Percentiles rank a stretch among this genome's conserved stretches.
phyloP scores from a whole-genome alignment of 805 yeast genomes.

The Martiniozyma abietophila region DNA sequence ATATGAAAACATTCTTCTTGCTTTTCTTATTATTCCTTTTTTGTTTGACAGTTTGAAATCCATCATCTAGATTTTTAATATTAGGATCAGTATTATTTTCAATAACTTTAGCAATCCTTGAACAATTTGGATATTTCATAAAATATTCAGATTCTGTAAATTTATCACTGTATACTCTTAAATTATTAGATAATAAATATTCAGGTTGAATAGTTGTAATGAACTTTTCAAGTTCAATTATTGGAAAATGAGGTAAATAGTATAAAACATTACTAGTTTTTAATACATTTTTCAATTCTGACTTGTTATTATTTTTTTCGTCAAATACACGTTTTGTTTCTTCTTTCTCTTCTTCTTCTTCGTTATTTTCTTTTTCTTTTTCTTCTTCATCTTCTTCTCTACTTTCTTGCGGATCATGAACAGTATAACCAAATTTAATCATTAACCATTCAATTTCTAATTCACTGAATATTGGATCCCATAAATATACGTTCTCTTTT shows the following conservation, averaged over 20 bases:
- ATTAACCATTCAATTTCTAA: constrained; percentile 17
- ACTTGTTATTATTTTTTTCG: too few relatives aligned
- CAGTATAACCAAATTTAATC: constrained; percentile 12
- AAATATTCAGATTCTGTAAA: constrained; percentile 21
- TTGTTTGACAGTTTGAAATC: constrained; percentile 12
- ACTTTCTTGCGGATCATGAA: too few relatives aligned
- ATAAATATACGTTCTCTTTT: constrained; percentile 15
- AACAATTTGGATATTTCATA: constrained; percentile 22
- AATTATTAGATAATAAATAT: constrained; percentile 24
- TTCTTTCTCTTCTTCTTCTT: too few relatives aligned
- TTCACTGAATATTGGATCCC: constrained; percentile 25
- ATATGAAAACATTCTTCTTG: constrained; percentile 6
- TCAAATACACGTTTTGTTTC: too few relatives aligned
- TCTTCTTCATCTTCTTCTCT: too few relatives aligned
- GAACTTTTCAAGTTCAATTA: constrained; percentile 21
- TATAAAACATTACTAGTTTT: constrained; percentile 12
- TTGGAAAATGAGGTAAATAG: constrained; percentile 29
- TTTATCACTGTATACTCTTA: constrained; percentile 21
- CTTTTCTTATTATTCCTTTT: constrained; percentile 9
- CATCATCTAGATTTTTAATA: constrained; percentile 7
- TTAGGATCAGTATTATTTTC: not conserved
- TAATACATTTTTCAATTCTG: not conserved
- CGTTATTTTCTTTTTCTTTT: too few relatives aligned
- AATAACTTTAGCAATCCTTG: constrained; percentile 16
- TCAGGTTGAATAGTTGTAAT: constrained; percentile 17